A percentile compares a stretch with the other conserved stretches of the same genome.
Evolutionary conservation across 129 eudicot genomes (phyloP).

Genomic region (Flaveria bidentis): DNA sequence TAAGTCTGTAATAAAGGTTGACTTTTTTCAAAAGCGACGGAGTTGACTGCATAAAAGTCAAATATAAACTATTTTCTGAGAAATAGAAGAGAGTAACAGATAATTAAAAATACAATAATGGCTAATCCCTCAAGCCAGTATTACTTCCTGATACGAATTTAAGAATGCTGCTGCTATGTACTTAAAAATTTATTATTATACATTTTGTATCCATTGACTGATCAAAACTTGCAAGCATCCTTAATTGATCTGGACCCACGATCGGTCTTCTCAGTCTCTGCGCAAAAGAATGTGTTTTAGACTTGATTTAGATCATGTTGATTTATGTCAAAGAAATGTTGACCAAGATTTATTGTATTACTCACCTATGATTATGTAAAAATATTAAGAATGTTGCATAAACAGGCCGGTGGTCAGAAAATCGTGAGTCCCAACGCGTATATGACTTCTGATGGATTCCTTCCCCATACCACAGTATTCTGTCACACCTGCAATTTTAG

Average conservation of each 20-base stretch:
- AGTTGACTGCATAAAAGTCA: too few relatives aligned
- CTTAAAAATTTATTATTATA: slow-evolving; percentile 24
- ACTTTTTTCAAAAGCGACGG: too few relatives aligned
- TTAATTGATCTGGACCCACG: background rate
- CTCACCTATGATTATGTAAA: slow-evolving; percentile 31
- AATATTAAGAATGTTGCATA: slow-evolving; percentile 51
- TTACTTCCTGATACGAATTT: slow-evolving; percentile 13
- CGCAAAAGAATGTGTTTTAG: slow-evolving; percentile 12
- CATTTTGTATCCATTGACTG: slow-evolving; percentile 24
- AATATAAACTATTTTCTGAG: too few relatives aligned
- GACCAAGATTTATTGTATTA: background rate
- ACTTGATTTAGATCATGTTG: slow-evolving; percentile 4
- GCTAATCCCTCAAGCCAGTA: background rate
- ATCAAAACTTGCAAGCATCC: slow-evolving; percentile 23
- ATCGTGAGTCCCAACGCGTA: slow-evolving; percentile 57
- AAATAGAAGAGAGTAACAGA: too few relatives aligned
- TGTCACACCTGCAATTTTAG: slow-evolving; percentile 65
- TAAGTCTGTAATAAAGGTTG: too few relatives aligned
- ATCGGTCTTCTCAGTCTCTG: slow-evolving; percentile 29
- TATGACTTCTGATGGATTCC: slow-evolving; percentile 64
- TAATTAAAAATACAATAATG: too few relatives aligned
- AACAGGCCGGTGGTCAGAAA: slow-evolving; percentile 82
- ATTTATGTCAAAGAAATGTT: background rate
- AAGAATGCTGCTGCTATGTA: slow-evolving; percentile 36
- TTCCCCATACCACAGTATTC: slow-evolving; percentile 68